Evolutionary conservation across 2,329 filamentous ascomycete genomes (phyloP).

Genomic region (Tolypocladium pustulatum): DNA sequence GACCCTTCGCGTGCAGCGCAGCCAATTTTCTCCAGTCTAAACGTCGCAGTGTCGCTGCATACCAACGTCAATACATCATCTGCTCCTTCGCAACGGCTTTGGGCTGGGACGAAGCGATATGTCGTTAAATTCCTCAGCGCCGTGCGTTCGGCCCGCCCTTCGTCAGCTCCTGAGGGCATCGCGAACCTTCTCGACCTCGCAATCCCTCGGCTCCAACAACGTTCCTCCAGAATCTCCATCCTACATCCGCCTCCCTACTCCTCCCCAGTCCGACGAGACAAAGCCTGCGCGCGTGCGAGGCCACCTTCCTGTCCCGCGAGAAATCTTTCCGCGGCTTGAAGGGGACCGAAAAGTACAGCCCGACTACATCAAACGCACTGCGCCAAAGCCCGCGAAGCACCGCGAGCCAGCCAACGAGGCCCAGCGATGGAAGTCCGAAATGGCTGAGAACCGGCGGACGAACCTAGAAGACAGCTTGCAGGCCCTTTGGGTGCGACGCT

Average conservation of each 20-base stretch:
- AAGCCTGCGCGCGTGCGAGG: conserved; percentile 52
- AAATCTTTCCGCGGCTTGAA: conserved; percentile 56
- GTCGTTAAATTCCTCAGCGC: conserved; percentile 13
- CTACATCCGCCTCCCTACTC: conserved; percentile 72
- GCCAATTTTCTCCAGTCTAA: background rate
- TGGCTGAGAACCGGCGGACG: conserved; percentile 61
- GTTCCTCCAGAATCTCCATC: conserved; percentile 80
- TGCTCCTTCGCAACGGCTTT: background rate
- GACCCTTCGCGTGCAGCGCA: background rate
- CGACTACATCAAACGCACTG: conserved; percentile 50
- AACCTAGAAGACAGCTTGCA: conserved; percentile 63
- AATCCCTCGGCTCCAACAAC: conserved; percentile 31
- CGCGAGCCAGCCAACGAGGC: conserved; percentile 23
- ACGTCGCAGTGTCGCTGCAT: background rate
- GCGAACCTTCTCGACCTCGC: conserved; percentile 23
- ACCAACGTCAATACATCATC: background rate
- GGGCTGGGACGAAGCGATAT: conserved; percentile 11
- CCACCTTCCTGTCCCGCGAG: conserved; percentile 70
- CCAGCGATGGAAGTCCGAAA: conserved; percentile 56
- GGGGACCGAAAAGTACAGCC: conserved; percentile 49
- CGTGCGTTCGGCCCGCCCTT: conserved; percentile 14
- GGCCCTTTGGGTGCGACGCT: conserved; percentile 59
- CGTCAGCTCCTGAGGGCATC: conserved; percentile 14
- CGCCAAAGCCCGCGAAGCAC: conserved; percentile 39
- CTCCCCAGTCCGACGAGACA: conserved; percentile 56